phyloP scores from a whole-genome alignment of 2,329 filamentous ascomycete species.

The Sporothrix curviconia region DNA sequence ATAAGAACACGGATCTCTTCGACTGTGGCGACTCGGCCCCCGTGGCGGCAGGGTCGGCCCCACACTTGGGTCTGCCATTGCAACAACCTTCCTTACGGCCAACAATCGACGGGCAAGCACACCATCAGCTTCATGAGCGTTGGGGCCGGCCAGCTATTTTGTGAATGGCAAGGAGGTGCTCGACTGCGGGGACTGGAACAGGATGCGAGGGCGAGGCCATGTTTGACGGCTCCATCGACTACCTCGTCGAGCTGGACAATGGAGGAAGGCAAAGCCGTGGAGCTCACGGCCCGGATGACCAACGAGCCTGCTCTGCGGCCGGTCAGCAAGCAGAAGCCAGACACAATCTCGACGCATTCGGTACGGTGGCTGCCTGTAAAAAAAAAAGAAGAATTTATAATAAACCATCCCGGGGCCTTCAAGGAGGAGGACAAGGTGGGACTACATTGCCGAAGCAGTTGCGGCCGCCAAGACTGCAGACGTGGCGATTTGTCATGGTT shows the following conservation, averaged over 20 bases:
- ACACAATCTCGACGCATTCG: conserved; percentile 54
- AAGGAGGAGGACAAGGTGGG: conserved; percentile 57
- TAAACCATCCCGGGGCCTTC: conserved; percentile 67
- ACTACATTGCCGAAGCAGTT: conserved; percentile 60
- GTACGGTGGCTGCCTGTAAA: conserved; percentile 64
- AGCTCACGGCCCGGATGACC: conserved; percentile 59
- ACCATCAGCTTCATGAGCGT: conserved; percentile 63
- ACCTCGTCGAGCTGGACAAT: conserved; percentile 55
- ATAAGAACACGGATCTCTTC: conserved; percentile 60
- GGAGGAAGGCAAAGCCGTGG: conserved; percentile 51
- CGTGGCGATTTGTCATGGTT: conserved; percentile 60
- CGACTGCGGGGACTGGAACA: conserved; percentile 65
- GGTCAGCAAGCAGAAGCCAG: conserved; percentile 51
- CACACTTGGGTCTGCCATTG: conserved; percentile 58
- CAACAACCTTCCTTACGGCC: conserved; percentile 54
- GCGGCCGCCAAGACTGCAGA: conserved; percentile 55
- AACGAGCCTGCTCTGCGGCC: conserved; percentile 62
- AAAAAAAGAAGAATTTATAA: no score
- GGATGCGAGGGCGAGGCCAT: conserved; percentile 63
- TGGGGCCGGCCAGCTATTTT: conserved; percentile 55
- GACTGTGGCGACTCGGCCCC: conserved; percentile 66
- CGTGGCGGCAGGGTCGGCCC: conserved; percentile 50
- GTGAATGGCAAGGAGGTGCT: conserved; percentile 54
- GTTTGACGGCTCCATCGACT: conserved; percentile 62
- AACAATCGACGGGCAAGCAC: conserved; percentile 54